Evolutionary conservation across 2,329 filamentous ascomycete species (phyloP).

Genomic region (Venturia asperata): DNA sequence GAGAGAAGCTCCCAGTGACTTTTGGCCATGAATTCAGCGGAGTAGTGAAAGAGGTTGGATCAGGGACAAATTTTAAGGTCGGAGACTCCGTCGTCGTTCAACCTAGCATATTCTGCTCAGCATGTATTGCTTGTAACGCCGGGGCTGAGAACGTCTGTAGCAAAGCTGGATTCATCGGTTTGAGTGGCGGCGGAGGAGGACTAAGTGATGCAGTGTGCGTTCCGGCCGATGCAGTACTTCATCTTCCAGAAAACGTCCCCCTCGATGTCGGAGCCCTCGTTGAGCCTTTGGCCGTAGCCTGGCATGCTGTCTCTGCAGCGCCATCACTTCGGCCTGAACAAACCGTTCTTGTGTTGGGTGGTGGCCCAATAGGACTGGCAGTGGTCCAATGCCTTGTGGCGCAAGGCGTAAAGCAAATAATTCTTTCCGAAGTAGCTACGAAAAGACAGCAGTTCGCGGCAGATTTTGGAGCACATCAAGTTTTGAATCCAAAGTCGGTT

Average conservation of each 20-base stretch:
- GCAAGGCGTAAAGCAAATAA: background rate
- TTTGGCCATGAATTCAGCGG: constrained; percentile 31
- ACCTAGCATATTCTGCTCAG: constrained; percentile 27
- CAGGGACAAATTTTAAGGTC: constrained; percentile 23
- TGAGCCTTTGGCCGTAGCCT: constrained; percentile 29
- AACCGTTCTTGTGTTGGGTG: constrained; percentile 21
- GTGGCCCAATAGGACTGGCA: constrained; percentile 28
- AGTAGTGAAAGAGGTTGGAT: constrained; percentile 24
- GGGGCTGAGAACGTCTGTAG: constrained; percentile 25
- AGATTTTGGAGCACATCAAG: constrained; percentile 24
- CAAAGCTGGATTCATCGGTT: constrained; percentile 26
- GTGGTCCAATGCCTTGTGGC: constrained; percentile 22
- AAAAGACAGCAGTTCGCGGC: background rate
- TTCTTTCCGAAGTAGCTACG: background rate
- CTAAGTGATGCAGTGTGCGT: constrained; percentile 26
- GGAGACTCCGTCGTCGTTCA: constrained; percentile 29
- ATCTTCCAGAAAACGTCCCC: constrained; percentile 23
- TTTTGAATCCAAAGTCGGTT: constrained; percentile 25
- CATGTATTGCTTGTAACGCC: constrained; percentile 24
- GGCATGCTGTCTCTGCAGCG: constrained; percentile 7
- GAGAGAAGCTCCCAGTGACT: constrained; percentile 25
- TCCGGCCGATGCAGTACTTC: constrained; percentile 23
- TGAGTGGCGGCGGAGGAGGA: constrained; percentile 26
- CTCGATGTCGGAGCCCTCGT: constrained; percentile 27
- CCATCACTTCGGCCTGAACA: background rate